Evolutionary conservation across 2,329 filamentous ascomycete species (phyloP).

Genomic region (Aspergillus sp.): DNA sequence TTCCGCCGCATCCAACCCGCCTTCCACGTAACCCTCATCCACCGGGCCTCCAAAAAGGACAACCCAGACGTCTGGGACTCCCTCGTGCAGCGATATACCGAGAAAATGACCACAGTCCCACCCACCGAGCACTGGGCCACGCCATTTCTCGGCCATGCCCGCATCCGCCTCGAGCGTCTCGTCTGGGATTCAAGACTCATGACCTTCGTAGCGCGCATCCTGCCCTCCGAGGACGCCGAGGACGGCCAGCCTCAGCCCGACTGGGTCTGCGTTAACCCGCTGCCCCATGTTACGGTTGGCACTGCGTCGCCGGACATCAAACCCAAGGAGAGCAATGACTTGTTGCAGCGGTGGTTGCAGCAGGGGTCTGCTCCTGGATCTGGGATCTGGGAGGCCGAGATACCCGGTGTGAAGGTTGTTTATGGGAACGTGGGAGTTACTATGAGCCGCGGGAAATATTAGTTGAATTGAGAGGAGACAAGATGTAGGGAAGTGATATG

Average conservation of each 20-base stretch:
- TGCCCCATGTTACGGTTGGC: constrained; percentile 87
- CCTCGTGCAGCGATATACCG: constrained; percentile 62
- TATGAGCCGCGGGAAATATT: constrained; percentile 32
- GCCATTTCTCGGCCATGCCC: constrained; percentile 34
- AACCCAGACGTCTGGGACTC: constrained; percentile 72
- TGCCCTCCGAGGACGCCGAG: constrained; percentile 31
- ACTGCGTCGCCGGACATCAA: constrained; percentile 74
- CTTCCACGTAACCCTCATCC: constrained; percentile 94
- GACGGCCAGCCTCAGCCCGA: constrained; percentile 43
- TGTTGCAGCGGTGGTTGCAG: constrained; percentile 74
- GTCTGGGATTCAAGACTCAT: constrained; percentile 87
- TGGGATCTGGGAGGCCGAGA: constrained; percentile 55
- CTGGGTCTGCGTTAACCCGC: constrained; percentile 72
- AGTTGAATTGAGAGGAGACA: neutral
- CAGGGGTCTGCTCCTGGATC: constrained; percentile 51
- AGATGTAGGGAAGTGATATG: neutral
- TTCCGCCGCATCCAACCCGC: constrained; percentile 73
- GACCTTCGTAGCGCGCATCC: constrained; percentile 80
- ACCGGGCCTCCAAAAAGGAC: constrained; percentile 64
- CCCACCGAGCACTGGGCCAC: constrained; percentile 26
- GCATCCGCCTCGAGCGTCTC: constrained; percentile 62
- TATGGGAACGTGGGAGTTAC: constrained; percentile 56
- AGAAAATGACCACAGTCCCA: constrained; percentile 30
- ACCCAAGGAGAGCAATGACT: constrained; percentile 89
- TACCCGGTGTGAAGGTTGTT: constrained; percentile 56